phyloP scores from a whole-genome alignment of 805 yeast genomes.

The Kazachstania bromeliacearum region DNA sequence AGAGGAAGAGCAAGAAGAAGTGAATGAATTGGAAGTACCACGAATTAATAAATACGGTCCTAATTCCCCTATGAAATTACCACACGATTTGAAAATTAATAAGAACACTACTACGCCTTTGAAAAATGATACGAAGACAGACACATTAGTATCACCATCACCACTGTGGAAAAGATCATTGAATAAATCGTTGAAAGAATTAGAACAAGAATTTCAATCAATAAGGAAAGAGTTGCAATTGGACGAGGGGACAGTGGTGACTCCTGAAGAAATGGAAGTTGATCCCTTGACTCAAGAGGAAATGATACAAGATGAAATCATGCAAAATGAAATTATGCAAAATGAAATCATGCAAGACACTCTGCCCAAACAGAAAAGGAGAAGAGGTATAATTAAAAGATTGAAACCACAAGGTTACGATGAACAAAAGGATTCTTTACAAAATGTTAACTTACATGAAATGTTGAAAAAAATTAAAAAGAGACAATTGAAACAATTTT shows the following conservation, averaged over 20 bases:
- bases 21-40: not conserved
- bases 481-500: conserved; percentile 1
- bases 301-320: not conserved
- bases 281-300: not conserved
- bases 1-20: conserved; percentile 5
- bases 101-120: conserved; percentile 15
- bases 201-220: conserved; percentile 27
- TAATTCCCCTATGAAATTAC: conserved; percentile 22
- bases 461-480: conserved; percentile 4
- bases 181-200: conserved; percentile 18
- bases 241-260: conserved; percentile 1
- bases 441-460: conserved; percentile 3
- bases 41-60: conserved; percentile 26
- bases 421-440: not conserved
- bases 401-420: not conserved
- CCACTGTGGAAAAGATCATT: conserved; percentile 24
- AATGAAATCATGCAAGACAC: not conserved
- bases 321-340: not conserved
- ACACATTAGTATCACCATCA: conserved; percentile 14
- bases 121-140: conserved; percentile 4
- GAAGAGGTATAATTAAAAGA: conserved; percentile 8
- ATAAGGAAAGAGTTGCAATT: conserved; percentile 3
- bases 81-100: conserved; percentile 27
- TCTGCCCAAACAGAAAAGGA: conserved; percentile 13
- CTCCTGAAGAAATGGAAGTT: not conserved